Evolutionary conservation across 2,329 filamentous ascomycete species (phyloP), one percentile per base, ranked within the genome.

Genomic region (Pseudogymnoascus sp.): DNA sequence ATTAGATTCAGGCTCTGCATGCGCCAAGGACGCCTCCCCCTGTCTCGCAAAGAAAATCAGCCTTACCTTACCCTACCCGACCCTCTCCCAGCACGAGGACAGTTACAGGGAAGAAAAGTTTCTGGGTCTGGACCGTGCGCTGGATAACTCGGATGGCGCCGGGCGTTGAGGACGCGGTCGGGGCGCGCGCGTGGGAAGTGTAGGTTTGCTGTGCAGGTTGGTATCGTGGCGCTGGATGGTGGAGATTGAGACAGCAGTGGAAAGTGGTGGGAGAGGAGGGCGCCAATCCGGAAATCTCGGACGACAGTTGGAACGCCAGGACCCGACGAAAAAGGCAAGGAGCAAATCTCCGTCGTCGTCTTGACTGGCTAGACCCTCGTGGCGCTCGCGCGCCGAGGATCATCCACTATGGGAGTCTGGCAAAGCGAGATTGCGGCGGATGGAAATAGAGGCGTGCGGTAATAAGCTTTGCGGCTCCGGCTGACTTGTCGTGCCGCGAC

Each of bases 391-490:
- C 21, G 19, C 47, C 50, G 50, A 56, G 29, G 16, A 33, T 56
- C 29, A 33, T 56, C 50, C 50, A 56, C 50, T 33, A 21, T 56
- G n/a, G 16, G 50, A 56, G 50, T 56, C n/a, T 56, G 26, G 50
- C 10, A 56, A 56, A 56, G 50, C 47, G 50, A 56, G n/a, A 56
- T 56, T 56, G 8, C 50, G 21, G 14, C 4, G 10, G 47, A 10
- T 53, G 26, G 10, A 56, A 56, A 56, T 56, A 56, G 47, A 33
- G 47, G 11, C 8, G 8, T 16, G 47, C 8, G 14, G 6, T 31
- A 53, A 53, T 53, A 53, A 53, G 47, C 47, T 56, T 56, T 56
- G 47, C 47, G 47, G 47, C 47, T 56, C 47, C 6, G n/a, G 26
- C 47, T 11, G 47, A 56, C 26, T 11, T 33, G 7, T 56, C n/a